These are phyloP conservation scores for Fistulifera solaris DNA, from an alignment of 108 stramenopile genomes.

Conservation along the genomic window DNA sequence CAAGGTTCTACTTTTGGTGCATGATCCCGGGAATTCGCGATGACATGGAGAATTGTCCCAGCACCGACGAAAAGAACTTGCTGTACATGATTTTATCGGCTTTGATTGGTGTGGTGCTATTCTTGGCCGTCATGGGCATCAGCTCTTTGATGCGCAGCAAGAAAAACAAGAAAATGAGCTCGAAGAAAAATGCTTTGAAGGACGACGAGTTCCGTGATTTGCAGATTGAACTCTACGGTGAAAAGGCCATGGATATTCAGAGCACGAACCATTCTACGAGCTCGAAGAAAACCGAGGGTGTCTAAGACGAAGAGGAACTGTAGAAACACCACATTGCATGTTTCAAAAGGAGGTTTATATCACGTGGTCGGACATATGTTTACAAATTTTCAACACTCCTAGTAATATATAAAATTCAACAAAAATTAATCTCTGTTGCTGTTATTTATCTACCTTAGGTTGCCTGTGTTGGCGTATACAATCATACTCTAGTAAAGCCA, in stretches of 20 bases:
- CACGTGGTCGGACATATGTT: too few species aligned
- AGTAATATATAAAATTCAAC: too few species aligned
- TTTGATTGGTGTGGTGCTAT: constrained; percentile 25
- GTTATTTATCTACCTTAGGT: too few species aligned
- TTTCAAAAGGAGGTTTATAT: too few species aligned
- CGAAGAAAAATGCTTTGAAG: constrained; percentile 1
- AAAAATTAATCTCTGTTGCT: too few species aligned
- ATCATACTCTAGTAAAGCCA: too few species aligned
- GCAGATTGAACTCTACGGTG: constrained; percentile 1
- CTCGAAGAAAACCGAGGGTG: too few species aligned
- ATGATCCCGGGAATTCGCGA: constrained; percentile 35
- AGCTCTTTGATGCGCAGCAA: too few species aligned
- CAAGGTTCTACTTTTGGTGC: constrained; percentile 59
- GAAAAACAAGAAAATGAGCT: constrained; percentile 1
- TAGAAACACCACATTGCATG: too few species aligned
- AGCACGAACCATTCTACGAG: not conserved
- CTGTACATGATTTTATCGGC: constrained; percentile 30
- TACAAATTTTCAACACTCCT: too few species aligned
- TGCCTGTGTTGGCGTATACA: too few species aligned
- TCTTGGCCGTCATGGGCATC: constrained; percentile 4
- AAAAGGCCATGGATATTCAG: constrained; percentile 1
- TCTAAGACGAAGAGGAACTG: too few species aligned
- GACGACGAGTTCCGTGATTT: constrained; percentile 5
- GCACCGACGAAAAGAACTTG: constrained; percentile 20
- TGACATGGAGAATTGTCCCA: constrained; percentile 52